These are phyloP conservation scores for Leccinum obscurum DNA, from an alignment of 768 basidiomycete species.

Conservation along the genomic window DNA sequence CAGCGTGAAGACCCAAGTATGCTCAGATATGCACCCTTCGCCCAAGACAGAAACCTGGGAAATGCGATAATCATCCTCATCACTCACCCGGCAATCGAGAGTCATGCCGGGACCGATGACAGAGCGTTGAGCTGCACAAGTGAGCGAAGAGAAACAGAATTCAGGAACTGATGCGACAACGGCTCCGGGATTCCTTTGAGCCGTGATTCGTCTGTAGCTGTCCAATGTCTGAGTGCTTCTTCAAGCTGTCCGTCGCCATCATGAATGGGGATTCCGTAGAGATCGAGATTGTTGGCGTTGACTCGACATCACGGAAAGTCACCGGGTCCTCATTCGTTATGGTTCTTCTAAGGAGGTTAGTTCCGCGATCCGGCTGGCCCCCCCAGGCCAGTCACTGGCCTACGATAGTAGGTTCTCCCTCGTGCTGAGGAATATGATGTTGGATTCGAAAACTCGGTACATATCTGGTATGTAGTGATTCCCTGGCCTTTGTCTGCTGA, in stretches of 20 bases:
- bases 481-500: no score
- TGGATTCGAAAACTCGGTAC: no score
- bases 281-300: background rate
- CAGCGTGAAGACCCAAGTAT: background rate
- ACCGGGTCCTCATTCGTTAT: conserved; percentile 3
- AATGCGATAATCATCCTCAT: background rate
- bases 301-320: background rate
- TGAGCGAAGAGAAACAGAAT: background rate
- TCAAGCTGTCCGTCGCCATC: background rate
- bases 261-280: background rate
- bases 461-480: no score
- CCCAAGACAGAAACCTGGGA: background rate
- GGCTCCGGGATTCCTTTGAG: background rate
- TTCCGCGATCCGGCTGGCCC: no score
- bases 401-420: no score
- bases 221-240: no score
- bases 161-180: background rate
- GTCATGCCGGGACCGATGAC: background rate
- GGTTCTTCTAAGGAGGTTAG: background rate
- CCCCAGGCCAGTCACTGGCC: no score
- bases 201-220: background rate
- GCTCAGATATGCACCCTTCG: background rate
- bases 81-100: background rate
- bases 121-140: background rate
- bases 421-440: no score